Evolutionary conservation across 129 eudicot species (phyloP), one percentile per base, ranked within the genome.

Genomic region (Flaveria robusta): DNA sequence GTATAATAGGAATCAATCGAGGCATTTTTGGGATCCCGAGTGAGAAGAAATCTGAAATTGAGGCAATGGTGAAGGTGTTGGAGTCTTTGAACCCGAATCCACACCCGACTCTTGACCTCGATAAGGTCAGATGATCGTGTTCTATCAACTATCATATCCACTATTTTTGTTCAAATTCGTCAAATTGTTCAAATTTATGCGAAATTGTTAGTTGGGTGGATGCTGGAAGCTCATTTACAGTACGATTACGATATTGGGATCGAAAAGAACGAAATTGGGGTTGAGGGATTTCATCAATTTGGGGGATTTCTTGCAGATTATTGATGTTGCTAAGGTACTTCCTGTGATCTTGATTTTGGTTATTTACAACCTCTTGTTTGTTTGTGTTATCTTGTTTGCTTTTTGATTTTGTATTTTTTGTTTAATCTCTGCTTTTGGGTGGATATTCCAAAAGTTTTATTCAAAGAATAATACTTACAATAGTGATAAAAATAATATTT

Each of bases 251-350:
- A 89, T 94, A 42, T 59, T 94, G 66, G 98, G 98, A 67, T 86
- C 98, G 3, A 94, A 85, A 76, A 82, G 98, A 76, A 94, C 98
- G 16, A 94, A 91, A 82, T 85, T 94, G 29, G 98, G 98, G 71
- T 76, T 94, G 75, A 71, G 98, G 62, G 98, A 94, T 79, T 94
- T 94, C 68, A 87, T 94, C 78, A 82, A 79, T 67, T 84, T 94
- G 76, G 97, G 91, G 11, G 98, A 94, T 65, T 87, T 91, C 82
- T 68, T 84, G 56, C 98, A 94, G 80, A 60, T 68, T 54, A 91
- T 94, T 74, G 89, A 91, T 80, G 84, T 86, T 70, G 81, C 70
- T 84, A 71, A 90, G 98, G 98, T 94, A 89, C 70, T 37, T 16
- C 39, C 54, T 34, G 39, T 34, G 39, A 34, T 34, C 80, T 20